Percentiles rank a stretch among this genome's conserved stretches.
phyloP scores from a whole-genome alignment of 352 stramenopile species.

The Pythium myriotylum region DNA sequence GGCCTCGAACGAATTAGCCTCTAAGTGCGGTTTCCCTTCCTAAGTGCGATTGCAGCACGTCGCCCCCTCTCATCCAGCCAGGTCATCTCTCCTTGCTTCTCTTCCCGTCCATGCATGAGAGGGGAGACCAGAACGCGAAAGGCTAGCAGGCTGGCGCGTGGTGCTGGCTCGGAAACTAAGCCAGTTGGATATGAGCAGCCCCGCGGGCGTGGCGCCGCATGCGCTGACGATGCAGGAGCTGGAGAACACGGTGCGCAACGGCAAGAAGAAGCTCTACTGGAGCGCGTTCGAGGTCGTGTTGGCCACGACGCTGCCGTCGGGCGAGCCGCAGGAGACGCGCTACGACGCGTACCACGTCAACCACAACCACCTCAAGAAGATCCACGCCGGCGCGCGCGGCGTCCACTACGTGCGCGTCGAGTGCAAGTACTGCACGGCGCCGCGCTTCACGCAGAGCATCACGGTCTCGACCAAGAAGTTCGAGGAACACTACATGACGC shows the following conservation, averaged over 20 bases:
- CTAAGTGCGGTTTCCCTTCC: neutral
- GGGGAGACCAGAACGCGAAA: neutral
- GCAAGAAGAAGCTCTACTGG: constrained; percentile 39
- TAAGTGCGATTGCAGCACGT: neutral
- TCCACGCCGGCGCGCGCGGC: constrained; percentile 22
- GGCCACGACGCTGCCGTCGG: constrained; percentile 1
- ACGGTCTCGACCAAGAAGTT: constrained; percentile 37
- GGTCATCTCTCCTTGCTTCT: neutral
- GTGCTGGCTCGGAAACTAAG: constrained; percentile 7
- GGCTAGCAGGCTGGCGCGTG: neutral
- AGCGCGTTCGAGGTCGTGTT: constrained; percentile 29
- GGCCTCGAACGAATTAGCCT: constrained; percentile 1
- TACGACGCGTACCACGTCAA: constrained; percentile 33
- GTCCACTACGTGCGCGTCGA: constrained; percentile 28
- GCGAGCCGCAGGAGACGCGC: constrained; percentile 19
- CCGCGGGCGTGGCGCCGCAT: neutral
- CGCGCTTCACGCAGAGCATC: constrained; percentile 36
- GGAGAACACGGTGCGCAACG: constrained; percentile 29
- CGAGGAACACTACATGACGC: constrained; percentile 34
- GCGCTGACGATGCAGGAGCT: constrained; percentile 27
- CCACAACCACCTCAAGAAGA: constrained; percentile 33
- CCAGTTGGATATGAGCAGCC: constrained; percentile 2
- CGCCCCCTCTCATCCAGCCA: neutral
- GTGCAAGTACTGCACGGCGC: constrained; percentile 32
- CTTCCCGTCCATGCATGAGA: neutral